Evolutionary conservation across 1,139 yeast species (phyloP).

Genomic region (Kodamaea arcana): DNA sequence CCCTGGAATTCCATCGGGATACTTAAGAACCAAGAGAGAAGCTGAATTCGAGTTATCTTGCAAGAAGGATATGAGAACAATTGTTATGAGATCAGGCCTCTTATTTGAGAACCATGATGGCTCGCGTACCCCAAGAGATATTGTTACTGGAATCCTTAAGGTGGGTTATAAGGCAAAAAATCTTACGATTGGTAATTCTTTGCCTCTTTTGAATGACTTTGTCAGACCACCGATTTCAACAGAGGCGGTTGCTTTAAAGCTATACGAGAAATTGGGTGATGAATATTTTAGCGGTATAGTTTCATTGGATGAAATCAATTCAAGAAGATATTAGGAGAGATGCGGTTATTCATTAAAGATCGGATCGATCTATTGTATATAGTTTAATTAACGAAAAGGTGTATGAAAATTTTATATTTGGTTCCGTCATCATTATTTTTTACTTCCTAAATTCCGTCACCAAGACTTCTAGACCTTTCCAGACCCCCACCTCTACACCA

Average conservation of each 20-base stretch:
- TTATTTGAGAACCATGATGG: constrained; percentile 51
- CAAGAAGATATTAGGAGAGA: constrained; percentile 1
- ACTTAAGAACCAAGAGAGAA: constrained; percentile 68
- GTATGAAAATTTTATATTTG: too few relatives aligned
- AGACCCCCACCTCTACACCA: too few relatives aligned
- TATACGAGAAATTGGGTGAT: constrained; percentile 54
- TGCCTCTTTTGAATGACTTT: constrained; percentile 37
- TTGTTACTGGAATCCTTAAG: constrained; percentile 24
- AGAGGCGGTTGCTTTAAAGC: constrained; percentile 60
- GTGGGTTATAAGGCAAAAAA: constrained; percentile 42
- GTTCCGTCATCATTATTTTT: too few relatives aligned
- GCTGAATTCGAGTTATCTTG: constrained; percentile 61
- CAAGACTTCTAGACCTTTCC: too few relatives aligned
- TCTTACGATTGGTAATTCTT: constrained; percentile 24
- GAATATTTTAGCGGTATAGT: constrained; percentile 53
- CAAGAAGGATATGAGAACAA: constrained; percentile 47
- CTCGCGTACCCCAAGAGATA: constrained; percentile 24
- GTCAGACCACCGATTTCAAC: constrained; percentile 67
- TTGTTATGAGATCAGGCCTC: constrained; percentile 75
- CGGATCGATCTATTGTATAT: too few relatives aligned
- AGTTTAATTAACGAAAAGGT: too few relatives aligned
- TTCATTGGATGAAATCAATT: constrained; percentile 45
- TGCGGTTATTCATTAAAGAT: too few relatives aligned
- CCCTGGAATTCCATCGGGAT: constrained; percentile 65
- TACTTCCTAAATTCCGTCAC: too few relatives aligned